Conservation (phyloP, 2,329 filamentous ascomycete genomes). For the Thelonectria rubi region DNA sequence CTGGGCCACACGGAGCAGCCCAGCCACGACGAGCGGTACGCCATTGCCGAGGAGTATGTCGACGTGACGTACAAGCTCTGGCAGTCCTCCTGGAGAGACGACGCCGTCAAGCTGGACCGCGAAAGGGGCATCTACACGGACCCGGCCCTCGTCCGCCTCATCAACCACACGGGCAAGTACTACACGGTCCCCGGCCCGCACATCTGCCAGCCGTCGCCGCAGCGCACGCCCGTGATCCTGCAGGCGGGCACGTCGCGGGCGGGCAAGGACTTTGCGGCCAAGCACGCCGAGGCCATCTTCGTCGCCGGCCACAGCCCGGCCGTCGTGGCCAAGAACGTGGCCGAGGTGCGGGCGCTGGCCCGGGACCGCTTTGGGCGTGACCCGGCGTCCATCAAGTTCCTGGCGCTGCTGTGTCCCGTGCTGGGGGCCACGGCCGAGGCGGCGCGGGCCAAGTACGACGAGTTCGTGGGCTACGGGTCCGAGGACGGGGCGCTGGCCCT, state of each 20-base stretch:
- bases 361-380: slow-evolving; percentile 60
- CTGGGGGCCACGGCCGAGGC: slow-evolving; percentile 68
- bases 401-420: slow-evolving; percentile 67
- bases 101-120: slow-evolving; percentile 66
- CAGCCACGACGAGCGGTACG: slow-evolving; percentile 61
- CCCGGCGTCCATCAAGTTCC: slow-evolving; percentile 65
- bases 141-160: slow-evolving; percentile 62
- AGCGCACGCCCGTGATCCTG: slow-evolving; percentile 70
- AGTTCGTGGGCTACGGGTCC: slow-evolving; percentile 64
- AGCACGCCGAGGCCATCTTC: slow-evolving; percentile 73
- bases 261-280: slow-evolving; percentile 67
- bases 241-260: slow-evolving; percentile 71
- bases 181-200: slow-evolving; percentile 68
- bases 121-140: slow-evolving; percentile 58
- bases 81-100: slow-evolving; percentile 65
- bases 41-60: slow-evolving; percentile 67
- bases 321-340: slow-evolving; percentile 63
- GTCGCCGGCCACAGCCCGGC: slow-evolving; percentile 66
- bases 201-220: slow-evolving; percentile 68
- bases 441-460: slow-evolving; percentile 59
- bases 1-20: slow-evolving; percentile 66
- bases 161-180: slow-evolving; percentile 69
- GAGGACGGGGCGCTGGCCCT: slow-evolving; percentile 70
- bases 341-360: slow-evolving; percentile 64
- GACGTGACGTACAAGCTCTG: slow-evolving; percentile 68